A percentile compares a stretch with the other conserved stretches of the same genome.
Evolutionary conservation across 345 rosid genomes (phyloP).

Genomic region (Jatropha curcas): DNA sequence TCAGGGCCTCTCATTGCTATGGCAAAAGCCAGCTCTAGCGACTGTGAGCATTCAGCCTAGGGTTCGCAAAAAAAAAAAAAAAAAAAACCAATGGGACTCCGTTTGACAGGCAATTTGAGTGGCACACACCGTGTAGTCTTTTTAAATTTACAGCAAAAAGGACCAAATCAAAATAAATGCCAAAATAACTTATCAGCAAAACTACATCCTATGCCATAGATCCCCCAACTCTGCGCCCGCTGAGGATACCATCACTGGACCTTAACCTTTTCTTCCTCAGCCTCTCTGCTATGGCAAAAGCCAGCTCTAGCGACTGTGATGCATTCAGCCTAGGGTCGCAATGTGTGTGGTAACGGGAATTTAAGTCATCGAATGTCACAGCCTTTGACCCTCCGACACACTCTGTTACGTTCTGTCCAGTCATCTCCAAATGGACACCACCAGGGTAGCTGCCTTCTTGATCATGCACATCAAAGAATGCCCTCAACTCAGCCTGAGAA

Average conservation of each 20-base stretch:
- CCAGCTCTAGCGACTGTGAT: slow-evolving; percentile 59
- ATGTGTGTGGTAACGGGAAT: slow-evolving; percentile 58
- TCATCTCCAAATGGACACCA: slow-evolving; percentile 59
- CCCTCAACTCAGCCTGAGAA: slow-evolving; percentile 52
- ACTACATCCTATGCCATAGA: slow-evolving; percentile 6
- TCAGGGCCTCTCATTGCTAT: no score
- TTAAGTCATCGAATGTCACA: slow-evolving; percentile 52
- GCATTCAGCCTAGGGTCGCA: slow-evolving; percentile 59
- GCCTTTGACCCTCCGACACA: slow-evolving; percentile 59
- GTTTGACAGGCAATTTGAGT: not conserved
- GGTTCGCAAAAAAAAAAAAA: no score
- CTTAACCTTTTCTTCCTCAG: slow-evolving; percentile 34
- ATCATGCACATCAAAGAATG: slow-evolving; percentile 63
- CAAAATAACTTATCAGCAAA: not conserved
- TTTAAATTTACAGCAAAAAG: not conserved
- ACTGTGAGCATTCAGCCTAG: no score
- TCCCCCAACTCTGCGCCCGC: not conserved
- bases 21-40: no score
- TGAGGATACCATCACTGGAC: slow-evolving; percentile 5
- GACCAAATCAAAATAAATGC: not conserved
- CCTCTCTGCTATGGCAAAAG: slow-evolving; percentile 56
- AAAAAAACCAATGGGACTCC: not conserved
- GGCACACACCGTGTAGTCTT: no score
- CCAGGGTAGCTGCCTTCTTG: slow-evolving; percentile 65
- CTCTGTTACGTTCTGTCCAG: slow-evolving; percentile 64